Evolutionary conservation across 2,329 filamentous ascomycete species (phyloP), one percentile per base, ranked within the genome.

Genomic region (Venturia aucupariae): DNA sequence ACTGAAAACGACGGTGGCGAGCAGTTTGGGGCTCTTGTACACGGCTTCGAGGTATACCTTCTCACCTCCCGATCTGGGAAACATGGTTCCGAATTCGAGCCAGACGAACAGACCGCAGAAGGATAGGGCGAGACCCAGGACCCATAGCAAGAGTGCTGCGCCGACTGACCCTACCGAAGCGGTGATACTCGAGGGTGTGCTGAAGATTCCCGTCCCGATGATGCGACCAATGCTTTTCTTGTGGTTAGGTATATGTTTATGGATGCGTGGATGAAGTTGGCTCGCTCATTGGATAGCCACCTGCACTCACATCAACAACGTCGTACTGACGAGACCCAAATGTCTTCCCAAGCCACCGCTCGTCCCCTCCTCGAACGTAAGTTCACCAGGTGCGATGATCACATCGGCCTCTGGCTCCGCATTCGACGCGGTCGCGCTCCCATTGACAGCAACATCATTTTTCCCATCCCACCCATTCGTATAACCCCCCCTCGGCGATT

Each of bases 181-280:
- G 19, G 44, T 46, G 39, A 62, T 54, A 42, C 61, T 51, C 22
- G 61, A 62, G 35, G 61, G 61, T 24, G 61, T 64, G 39, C 35
- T 42, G 55, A 64, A 64, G 41, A 64, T 65, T 3, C 64, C 64
- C 8, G 64, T 65, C 4, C 64, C 64, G 51, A 57, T 57, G 24
- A 57, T 57, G 19, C 51, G 51, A 22, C 51, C 54, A 63, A 39
- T 30, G 38, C 60, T 54, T 1, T 19, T 32, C 51, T 35, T 22
- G 5, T 35, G 13, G 27, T 57, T 15, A 57, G 51, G 8, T 57
- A 10, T 3, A 51, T 15, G 13, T 46, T 38, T 8, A 64, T 62
- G 39, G 10, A n/a, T n/a, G n/a, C n/a, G n/a, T n/a, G n/a, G n/a
- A n/a, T n/a, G n/a, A n/a, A n/a, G n/a, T n/a, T n/a, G n/a, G n/a